Conservation (phyloP, 2,329 filamentous ascomycete species). For the Ceratocystis lukuohia region DNA sequence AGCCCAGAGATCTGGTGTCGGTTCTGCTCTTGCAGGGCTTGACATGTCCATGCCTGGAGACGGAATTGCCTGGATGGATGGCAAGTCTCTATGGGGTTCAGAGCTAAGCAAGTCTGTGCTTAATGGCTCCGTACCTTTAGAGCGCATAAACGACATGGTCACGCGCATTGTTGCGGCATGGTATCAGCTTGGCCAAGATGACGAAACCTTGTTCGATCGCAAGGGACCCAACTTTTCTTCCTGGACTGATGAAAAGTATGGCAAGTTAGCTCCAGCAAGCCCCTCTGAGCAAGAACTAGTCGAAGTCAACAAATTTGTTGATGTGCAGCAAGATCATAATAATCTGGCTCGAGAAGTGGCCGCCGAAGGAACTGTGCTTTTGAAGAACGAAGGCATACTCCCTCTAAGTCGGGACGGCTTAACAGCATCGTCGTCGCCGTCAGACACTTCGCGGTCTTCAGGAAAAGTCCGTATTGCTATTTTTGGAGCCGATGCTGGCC, state of each 20-base stretch:
- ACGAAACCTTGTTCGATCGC: slow-evolving; percentile 53
- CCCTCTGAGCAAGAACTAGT: slow-evolving; percentile 27
- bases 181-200: slow-evolving; percentile 73
- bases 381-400: slow-evolving; percentile 49
- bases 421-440: slow-evolving; percentile 15
- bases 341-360: slow-evolving; percentile 39
- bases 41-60: slow-evolving; percentile 62
- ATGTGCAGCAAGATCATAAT: slow-evolving; percentile 43
- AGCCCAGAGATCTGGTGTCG: slow-evolving; percentile 46
- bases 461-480: slow-evolving; percentile 36
- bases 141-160: slow-evolving; percentile 76
- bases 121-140: slow-evolving; percentile 68
- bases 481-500: slow-evolving; percentile 41
- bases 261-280: slow-evolving; percentile 41
- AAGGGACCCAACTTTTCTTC: slow-evolving; percentile 68
- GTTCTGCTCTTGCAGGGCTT: slow-evolving; percentile 46
- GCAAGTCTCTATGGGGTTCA: slow-evolving; percentile 64
- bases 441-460: slow-evolving; percentile 21
- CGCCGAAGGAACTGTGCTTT: slow-evolving; percentile 42
- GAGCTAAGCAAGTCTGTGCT: slow-evolving; percentile 66
- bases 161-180: slow-evolving; percentile 76
- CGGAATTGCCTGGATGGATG: slow-evolving; percentile 51
- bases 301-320: slow-evolving; percentile 55
- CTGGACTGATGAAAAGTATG: slow-evolving; percentile 48
- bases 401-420: slow-evolving; percentile 31